Evolutionary conservation across 169 alveolate species (phyloP), one percentile per base, ranked within the genome.

Genomic region (Plasmodium reichenowi): DNA sequence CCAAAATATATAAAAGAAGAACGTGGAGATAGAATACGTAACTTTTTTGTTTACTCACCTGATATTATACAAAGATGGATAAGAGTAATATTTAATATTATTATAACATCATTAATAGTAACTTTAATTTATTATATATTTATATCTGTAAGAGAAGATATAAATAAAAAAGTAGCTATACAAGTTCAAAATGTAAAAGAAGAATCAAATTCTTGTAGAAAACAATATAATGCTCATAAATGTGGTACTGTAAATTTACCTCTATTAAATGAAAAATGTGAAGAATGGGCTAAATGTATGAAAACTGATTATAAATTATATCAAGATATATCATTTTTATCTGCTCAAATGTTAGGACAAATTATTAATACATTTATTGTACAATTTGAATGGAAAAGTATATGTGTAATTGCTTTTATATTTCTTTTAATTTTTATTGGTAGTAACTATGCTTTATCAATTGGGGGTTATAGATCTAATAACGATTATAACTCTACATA

Each of bases 381-480:
- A 22, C 91, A 83, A 45, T 83, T 83, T 68, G 91, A 83, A 59
- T 83, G 91, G 91, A 83, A 83, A 56, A 83, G 91, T 24, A 83
- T 83, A 17, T 83, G 91, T 68, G 91, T 83, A 12, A 83, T 83
- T 70, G 91, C 91, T 24, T 83, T 83, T 83, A 83, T 83, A 32
- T 83, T 83, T 54, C 80, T 83, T 68, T 63, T 83, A 43, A 83
- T 83, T 56, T 83, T 83, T 68, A 83, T 83, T 83, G 91, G 91
- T 22, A 83, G 91, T 83, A 83, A 83, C 58, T 83, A 83, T 68
- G 91, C 91, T 15, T 68, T 83, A 52, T 83, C 91, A 0, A 83
- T 83, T 29, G 91, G 91, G 1, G 85, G 83, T 3, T 22, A 15
- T 48, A 67, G 83, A 83, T 6, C 12, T 7, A 83, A 63, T 68